These are phyloP conservation scores for Thermothielavioides terrestris DNA, from an alignment of 495 filamentous ascomycete species.

Conservation along the genomic window DNA sequence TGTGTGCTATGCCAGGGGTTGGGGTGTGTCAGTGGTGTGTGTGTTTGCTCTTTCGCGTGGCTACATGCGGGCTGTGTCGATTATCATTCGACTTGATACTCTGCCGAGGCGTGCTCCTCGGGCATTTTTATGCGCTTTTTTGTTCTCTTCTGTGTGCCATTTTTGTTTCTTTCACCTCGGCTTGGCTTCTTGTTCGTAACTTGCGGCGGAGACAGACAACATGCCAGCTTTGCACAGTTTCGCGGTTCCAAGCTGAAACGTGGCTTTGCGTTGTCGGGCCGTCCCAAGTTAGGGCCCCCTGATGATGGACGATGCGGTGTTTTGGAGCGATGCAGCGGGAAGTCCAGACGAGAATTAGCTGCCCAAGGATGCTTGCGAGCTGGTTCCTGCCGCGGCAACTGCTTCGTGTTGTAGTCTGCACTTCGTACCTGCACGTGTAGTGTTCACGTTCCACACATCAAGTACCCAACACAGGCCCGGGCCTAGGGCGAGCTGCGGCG, in stretches of 20 bases:
- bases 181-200: conserved; percentile 19
- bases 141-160: conserved; percentile 4
- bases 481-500: not conserved
- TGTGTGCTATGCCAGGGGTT: conserved; percentile 1
- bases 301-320: too few species aligned
- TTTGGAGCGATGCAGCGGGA: too few species aligned
- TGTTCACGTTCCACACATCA: too few species aligned
- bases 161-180: too few species aligned
- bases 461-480: not conserved
- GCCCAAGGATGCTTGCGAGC: too few species aligned
- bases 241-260: too few species aligned
- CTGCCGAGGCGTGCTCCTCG: conserved; percentile 18
- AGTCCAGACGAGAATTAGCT: too few species aligned
- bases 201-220: conserved; percentile 23
- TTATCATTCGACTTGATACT: conserved; percentile 20
- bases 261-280: too few species aligned
- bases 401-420: too few species aligned
- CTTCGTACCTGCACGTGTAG: too few species aligned
- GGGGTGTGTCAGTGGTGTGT: not conserved
- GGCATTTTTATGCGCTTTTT: conserved; percentile 18
- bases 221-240: conserved; percentile 22
- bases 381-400: too few species aligned
- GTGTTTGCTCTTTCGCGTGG: conserved; percentile 13
- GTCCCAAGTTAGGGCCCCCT: too few species aligned
- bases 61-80: conserved; percentile 3